Base-by-base conservation (phyloP, 352 stramenopile species). In the Phytophthora fragariaefolia region DNA sequence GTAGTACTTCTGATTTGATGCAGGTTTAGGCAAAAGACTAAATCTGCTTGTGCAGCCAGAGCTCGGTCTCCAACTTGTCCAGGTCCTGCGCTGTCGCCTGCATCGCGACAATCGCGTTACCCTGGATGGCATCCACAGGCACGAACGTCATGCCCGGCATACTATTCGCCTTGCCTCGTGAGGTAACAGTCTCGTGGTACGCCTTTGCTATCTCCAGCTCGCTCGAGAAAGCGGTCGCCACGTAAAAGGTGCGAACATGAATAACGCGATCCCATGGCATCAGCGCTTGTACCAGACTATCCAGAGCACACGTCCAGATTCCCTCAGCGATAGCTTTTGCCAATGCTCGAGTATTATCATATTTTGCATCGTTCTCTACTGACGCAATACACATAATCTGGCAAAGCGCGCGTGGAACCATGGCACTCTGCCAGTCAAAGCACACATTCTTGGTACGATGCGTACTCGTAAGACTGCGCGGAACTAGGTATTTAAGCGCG, bases 51-150 rank as follows among this genome's bases (percentile, higher is more conserved):
- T 80, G 80, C 49, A 96, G 69, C 88, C 88, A 96, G 18, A 96
- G 68, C 58, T 96, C 86, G 6, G 88, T 94, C 60, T 96, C 88
- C 4, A 96, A 56, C 50, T 89, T 90, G 32, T 96, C 88, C 20
- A 93, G 56, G 52, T 96, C 86, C 54, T 93, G 83, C 17, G 83
- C 85, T 6, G 83, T 89, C 49, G 91, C 75, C 38, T 95, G 85
- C 18, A 93, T 40, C 1, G 81, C 82, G 36, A 88, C 23, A 0
- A 71, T 53, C 3, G 83, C 77, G 57, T 77, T 62, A 9, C 62
- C 53, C 26, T 90, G 82, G 17, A 96, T 87, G 20, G 68, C 71
- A 10, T 90, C 70, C 17, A 90, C 84, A 9, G 84, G 85, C 17
- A 96, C 70, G 63, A 96, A 93, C 48, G 88, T 95, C 59, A 91